Conservation (phyloP, 768 basidiomycete species). For the Lactarius indigo region DNA sequence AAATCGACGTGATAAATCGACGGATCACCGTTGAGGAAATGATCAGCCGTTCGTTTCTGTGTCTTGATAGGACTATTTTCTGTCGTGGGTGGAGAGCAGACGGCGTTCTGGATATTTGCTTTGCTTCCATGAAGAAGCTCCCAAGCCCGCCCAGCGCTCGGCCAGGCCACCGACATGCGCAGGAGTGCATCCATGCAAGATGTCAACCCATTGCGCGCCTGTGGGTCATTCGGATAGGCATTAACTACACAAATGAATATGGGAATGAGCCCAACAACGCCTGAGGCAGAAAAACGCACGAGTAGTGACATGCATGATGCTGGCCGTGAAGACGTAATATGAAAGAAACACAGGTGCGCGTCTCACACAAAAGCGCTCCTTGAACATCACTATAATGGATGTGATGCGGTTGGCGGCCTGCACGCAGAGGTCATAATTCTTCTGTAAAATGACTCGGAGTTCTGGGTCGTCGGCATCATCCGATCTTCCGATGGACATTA, state of each 20-base stretch:
- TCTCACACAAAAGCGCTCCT: conserved; percentile 57
- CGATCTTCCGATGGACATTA: background rate
- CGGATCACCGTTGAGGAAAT: conserved; percentile 33
- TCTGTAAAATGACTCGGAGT: conserved; percentile 50
- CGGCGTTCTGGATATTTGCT: conserved; percentile 30
- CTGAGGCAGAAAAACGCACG: conserved; percentile 42
- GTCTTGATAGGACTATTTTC: conserved; percentile 32
- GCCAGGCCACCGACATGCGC: conserved; percentile 70
- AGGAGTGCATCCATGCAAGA: conserved; percentile 66
- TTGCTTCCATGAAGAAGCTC: conserved; percentile 69
- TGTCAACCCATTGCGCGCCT: conserved; percentile 57
- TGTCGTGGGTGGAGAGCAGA: conserved; percentile 3
- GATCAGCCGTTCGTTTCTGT: conserved; percentile 59
- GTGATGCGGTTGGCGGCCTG: conserved; percentile 79
- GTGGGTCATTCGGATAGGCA: conserved; percentile 62
- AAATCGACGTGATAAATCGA: conserved; percentile 12
- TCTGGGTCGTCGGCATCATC: conserved; percentile 51
- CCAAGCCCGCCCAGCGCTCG: conserved; percentile 67
- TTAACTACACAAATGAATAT: conserved; percentile 43
- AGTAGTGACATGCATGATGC: conserved; percentile 73
- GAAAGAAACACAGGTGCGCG: conserved; percentile 66
- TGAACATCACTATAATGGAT: conserved; percentile 58
- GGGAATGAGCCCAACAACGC: conserved; percentile 7
- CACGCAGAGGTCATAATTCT: conserved; percentile 69
- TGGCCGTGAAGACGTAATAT: conserved; percentile 78